These are phyloP conservation scores for Chloris gayana DNA, from an alignment of 176 grass and related monocot species.

Conservation along the genomic window DNA sequence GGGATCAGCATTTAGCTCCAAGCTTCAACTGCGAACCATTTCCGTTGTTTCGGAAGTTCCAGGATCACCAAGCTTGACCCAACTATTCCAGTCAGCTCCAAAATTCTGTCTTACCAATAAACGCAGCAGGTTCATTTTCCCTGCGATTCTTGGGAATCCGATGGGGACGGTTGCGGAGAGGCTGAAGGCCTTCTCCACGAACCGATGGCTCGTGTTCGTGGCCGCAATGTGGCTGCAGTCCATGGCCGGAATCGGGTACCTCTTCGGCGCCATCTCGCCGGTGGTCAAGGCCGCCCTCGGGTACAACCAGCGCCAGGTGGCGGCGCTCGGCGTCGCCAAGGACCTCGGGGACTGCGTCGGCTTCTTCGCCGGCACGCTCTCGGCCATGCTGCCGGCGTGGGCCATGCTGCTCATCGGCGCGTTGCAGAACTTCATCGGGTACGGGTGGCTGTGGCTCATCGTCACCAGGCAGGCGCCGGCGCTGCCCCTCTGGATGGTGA, in stretches of 20 bases:
- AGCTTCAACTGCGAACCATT: not conserved
- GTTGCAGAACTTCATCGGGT: slow-evolving; percentile 71
- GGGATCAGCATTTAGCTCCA: slow-evolving; percentile 31
- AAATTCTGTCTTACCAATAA: slow-evolving; percentile 34
- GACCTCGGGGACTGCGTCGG: slow-evolving; percentile 92
- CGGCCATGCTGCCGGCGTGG: slow-evolving; percentile 69
- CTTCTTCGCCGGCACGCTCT: slow-evolving; percentile 77
- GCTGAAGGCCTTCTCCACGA: slow-evolving; percentile 58
- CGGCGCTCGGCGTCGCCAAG: slow-evolving; percentile 79
- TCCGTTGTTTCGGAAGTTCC: not conserved
- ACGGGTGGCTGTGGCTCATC: slow-evolving; percentile 91
- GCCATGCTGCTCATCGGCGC: slow-evolving; percentile 75
- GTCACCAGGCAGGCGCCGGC: slow-evolving; percentile 64
- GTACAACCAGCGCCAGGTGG: slow-evolving; percentile 92
- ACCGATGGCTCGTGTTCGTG: slow-evolving; percentile 89
- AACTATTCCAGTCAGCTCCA: not conserved
- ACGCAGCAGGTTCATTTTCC: not conserved
- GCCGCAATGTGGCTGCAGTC: slow-evolving; percentile 97
- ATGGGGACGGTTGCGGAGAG: slow-evolving; percentile 50
- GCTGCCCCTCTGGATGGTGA: slow-evolving; percentile 74
- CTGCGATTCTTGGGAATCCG: slow-evolving; percentile 1
- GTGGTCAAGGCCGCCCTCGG: slow-evolving; percentile 73
- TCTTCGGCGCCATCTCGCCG: slow-evolving; percentile 87
- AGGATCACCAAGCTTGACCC: not conserved
- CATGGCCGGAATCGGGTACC: slow-evolving; percentile 84